phyloP scores from a whole-genome alignment of 2,329 filamentous ascomycete genomes.

The Calonectria crousiana region DNA sequence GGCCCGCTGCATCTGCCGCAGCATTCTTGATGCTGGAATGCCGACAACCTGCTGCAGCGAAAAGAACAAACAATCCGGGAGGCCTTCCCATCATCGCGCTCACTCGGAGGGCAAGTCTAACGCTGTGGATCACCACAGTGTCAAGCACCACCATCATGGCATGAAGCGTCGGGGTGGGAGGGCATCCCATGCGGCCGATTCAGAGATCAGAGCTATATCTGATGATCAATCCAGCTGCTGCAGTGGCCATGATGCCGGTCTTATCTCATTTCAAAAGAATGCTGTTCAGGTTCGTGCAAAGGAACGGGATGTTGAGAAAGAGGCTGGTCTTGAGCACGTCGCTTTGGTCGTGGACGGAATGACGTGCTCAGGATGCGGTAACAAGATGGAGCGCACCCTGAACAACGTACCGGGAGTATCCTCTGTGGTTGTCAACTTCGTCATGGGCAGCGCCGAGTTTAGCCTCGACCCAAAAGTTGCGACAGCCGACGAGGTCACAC shows the following conservation, averaged over 20 bases:
- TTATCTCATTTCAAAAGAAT: not conserved
- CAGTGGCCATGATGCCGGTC: not conserved
- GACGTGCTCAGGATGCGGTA: not conserved
- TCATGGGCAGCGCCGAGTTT: constrained; percentile 53
- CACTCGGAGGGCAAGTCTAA: not conserved
- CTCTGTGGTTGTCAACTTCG: constrained; percentile 52
- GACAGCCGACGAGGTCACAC: constrained; percentile 45
- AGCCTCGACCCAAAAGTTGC: constrained; percentile 40
- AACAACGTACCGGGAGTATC: not conserved
- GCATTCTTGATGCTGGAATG: not conserved
- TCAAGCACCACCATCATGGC: not conserved
- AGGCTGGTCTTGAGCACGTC: not conserved
- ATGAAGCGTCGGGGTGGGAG: not conserved
- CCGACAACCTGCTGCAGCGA: not conserved
- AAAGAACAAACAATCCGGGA: not conserved
- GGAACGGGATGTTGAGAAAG: not conserved
- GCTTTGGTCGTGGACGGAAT: not conserved
- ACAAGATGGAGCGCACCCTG: not conserved
- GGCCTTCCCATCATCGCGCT: too few species aligned
- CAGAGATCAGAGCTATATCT: too few species aligned
- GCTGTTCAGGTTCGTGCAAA: not conserved
- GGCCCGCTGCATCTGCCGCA: not conserved
- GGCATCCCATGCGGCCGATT: not conserved
- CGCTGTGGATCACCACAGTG: not conserved
- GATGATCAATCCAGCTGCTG: not conserved